Percentiles rank a stretch among this genome's conserved stretches.
phyloP scores from a whole-genome alignment of 164 flowering plant species.

The Piper betle region DNA sequence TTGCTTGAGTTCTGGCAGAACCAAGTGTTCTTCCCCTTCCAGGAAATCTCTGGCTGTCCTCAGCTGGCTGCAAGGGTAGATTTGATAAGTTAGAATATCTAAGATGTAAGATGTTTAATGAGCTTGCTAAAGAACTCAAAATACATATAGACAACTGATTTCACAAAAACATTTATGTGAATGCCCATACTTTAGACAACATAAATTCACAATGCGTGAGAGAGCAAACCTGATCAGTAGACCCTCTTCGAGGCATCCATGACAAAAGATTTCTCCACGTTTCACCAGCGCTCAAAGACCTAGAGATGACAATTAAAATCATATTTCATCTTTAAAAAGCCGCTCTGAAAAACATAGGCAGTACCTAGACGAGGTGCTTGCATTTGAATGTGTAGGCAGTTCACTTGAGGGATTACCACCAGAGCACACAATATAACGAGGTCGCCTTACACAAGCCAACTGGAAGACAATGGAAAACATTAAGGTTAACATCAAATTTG shows the following conservation, averaged over 20 bases:
- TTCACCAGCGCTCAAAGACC: constrained; percentile 50
- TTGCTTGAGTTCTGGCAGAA: constrained; percentile 26
- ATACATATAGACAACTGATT: background rate
- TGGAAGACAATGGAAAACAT: constrained; percentile 13
- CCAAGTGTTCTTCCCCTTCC: constrained; percentile 75
- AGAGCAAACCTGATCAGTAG: constrained; percentile 46
- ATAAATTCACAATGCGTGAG: no score
- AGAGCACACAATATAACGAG: constrained; percentile 76
- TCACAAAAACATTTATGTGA: background rate
- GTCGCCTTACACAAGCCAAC: constrained; percentile 77
- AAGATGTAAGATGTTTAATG: background rate
- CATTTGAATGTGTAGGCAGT: constrained; percentile 68
- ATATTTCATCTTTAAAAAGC: constrained; percentile 1
- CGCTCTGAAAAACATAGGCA: background rate
- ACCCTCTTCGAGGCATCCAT: constrained; percentile 78
- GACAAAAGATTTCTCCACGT: constrained; percentile 74
- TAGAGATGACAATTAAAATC: constrained; percentile 9
- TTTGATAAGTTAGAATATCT: no score
- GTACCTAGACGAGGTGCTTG: constrained; percentile 54
- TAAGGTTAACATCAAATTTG: background rate
- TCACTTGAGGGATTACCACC: constrained; percentile 61
- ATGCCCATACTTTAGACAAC: constrained; percentile 37
- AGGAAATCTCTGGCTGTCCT: constrained; percentile 60
- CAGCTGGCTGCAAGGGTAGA: constrained; percentile 13
- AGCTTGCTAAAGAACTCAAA: background rate